Percentiles rank a stretch among this genome's conserved stretches.
Evolutionary conservation across 495 filamentous ascomycete genomes (phyloP).

Genomic region (Pyrenula massariospora): DNA sequence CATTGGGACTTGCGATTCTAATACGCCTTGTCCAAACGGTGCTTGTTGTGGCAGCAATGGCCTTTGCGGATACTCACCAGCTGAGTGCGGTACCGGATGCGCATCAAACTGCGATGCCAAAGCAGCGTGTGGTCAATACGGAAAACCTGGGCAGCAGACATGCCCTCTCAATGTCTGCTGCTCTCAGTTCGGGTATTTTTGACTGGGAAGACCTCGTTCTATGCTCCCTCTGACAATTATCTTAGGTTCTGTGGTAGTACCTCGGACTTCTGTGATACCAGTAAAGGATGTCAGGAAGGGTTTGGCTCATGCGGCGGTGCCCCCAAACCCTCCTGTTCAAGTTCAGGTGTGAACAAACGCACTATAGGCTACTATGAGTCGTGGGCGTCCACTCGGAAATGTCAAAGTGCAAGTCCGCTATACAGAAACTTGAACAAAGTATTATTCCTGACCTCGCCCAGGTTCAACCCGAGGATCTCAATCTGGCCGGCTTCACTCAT

Average conservation of each 20-base stretch:
- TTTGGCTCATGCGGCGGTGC: too few relatives aligned
- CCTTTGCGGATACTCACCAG: not conserved
- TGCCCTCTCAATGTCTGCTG: slow-evolving; percentile 29
- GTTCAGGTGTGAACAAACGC: not conserved
- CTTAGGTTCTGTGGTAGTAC: slow-evolving; percentile 19
- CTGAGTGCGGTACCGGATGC: slow-evolving; percentile 9
- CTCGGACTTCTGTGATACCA: slow-evolving; percentile 13
- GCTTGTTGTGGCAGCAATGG: not conserved
- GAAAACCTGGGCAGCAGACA: slow-evolving; percentile 4
- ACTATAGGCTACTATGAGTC: slow-evolving; percentile 17
- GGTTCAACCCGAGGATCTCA: slow-evolving; percentile 11
- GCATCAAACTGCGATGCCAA: slow-evolving; percentile 13
- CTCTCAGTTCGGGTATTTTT: slow-evolving; percentile 16
- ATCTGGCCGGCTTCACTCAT: slow-evolving; percentile 20
- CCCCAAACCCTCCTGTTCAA: slow-evolving; percentile 3
- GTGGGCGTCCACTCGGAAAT: slow-evolving; percentile 6
- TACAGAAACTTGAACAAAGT: too few relatives aligned
- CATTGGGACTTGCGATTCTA: too few relatives aligned
- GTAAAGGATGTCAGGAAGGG: too few relatives aligned
- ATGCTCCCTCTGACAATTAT: not conserved
- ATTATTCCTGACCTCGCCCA: too few relatives aligned
- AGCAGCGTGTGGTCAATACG: slow-evolving; percentile 15
- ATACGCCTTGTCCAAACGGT: too few relatives aligned
- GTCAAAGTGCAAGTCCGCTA: too few relatives aligned
- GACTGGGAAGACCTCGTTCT: slow-evolving; percentile 9